Evolutionary conservation across 1,284 basidiomycete species (phyloP), one percentile per base, ranked within the genome.

Genomic region (Prillingera fragicola): DNA sequence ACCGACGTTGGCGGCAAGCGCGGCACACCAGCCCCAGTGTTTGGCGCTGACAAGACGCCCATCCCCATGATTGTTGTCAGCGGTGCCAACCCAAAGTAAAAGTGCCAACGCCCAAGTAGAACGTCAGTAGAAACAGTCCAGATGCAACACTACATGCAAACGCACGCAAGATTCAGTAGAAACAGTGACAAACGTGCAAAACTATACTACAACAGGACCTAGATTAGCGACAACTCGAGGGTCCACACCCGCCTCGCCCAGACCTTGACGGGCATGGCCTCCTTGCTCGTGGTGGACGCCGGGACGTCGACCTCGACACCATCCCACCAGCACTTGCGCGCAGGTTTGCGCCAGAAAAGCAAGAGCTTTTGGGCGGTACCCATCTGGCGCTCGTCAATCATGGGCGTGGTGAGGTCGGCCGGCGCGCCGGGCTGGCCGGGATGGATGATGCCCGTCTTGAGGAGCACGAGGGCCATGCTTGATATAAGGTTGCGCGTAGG

Each of bases 311-410:
- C 80, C 57, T 97, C 91, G 38, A 92, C 79, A 14, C 92, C 92
- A 63, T 99, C 95, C 94, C 94, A 99, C 94, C 94, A 99, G 73
- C 95, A 98, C 73, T 99, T 99, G 41, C 94, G 80, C 14, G 94
- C 94, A 24, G 94, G 94, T 73, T 99, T 99, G 67, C 94, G 79
- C 94, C 94, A 99, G 77, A 99, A 99, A 36, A 98, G 73, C 29
- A 99, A 75, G 32, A 99, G 75, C 74, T 99, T 99, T 71, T 98
- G 94, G 9, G 95, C 92, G 6, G 94, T 98, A 24, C 83, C 82
- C 84, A 98, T 92, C 73, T 98, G 95, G 45, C 79, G 76, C 54
- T 87, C 83, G 71, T 98, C 91, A 46, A 98, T 64, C 18, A 50
- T 54, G 6, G 62, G 64, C 15, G 46, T 37, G 10, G 50, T 45